Evolutionary conservation across 208 protist genomes (phyloP), one percentile per base, ranked within the genome.

Genomic region (Naegleria lovaniensis): DNA sequence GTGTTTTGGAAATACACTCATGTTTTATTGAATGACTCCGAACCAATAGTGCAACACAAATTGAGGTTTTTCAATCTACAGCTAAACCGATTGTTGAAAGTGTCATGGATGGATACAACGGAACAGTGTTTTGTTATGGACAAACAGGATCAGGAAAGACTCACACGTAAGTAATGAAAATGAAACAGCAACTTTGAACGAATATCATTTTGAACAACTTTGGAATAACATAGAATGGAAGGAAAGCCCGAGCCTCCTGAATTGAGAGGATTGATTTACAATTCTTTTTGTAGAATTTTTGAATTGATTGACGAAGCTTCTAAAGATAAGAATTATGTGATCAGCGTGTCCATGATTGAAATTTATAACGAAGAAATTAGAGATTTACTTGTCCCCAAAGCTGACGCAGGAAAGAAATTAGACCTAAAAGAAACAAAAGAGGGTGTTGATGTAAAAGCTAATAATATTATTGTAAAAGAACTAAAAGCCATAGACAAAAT

Each of bases 61-160:
- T 11, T 36, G 67, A 79, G 25, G 67, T 79, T 2, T 79, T 79
- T 36, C 29, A 79, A 79, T 19, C 16, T 6, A 79, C 67, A 36
- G 29, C 16, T 9, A 79, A 79, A 79, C 29, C 16, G 16, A 36
- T 79, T 3, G 67, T 79, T 36, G 67, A 79, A 13, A 29, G 29
- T 33, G 96, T 98, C 22, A 96, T 98, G 16, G 96, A 98, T 89
- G 96, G 96, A 83, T 98, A 96, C 94, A 98, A 98, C 92, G 96
- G 97, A 76, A 97, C 96, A 92, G 97, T 98, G 84, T 98, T 98
- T 94, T 96, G 96, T n/a, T 98, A 98, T 93, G 96, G 96, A 67
- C 96, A 98, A 92, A 98, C 96, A 11, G 96, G 96, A 55, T 96
- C 94, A 92, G 9, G 48, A 25, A 25, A 43, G 29, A 93, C 92